Conservation (phyloP, 2,329 filamentous ascomycete genomes). For the Beauveria rudraprayagi region DNA sequence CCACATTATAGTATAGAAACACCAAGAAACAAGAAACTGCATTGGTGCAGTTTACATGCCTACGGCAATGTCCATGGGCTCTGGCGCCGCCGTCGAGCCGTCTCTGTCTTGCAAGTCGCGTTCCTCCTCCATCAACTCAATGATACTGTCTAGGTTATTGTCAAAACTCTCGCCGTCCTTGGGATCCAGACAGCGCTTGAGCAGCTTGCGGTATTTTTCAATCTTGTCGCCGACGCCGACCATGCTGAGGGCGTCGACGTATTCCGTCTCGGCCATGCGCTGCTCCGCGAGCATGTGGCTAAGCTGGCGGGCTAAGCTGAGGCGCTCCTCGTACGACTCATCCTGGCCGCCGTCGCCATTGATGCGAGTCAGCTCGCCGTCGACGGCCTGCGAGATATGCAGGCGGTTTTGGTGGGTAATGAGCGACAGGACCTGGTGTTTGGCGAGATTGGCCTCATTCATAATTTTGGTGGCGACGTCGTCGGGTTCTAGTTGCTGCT, state of each 20-base stretch:
- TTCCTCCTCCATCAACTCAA: slow-evolving; percentile 57
- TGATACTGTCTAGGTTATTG: slow-evolving; percentile 51
- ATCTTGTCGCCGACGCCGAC: slow-evolving; percentile 67
- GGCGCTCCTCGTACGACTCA: slow-evolving; percentile 45
- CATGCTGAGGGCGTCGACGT: slow-evolving; percentile 58
- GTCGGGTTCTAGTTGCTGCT: slow-evolving; percentile 46
- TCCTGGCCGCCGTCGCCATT: slow-evolving; percentile 38
- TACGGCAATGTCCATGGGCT: slow-evolving; percentile 19
- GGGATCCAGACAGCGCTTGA: slow-evolving; percentile 59
- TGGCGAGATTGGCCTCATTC: slow-evolving; percentile 42
- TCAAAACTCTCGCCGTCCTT: slow-evolving; percentile 62
- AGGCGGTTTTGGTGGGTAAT: slow-evolving; percentile 46
- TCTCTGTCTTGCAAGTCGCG: slow-evolving; percentile 36
- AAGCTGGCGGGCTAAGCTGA: slow-evolving; percentile 51
- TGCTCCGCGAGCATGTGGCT: slow-evolving; percentile 50
- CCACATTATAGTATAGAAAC: not conserved
- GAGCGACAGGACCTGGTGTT: slow-evolving; percentile 41
- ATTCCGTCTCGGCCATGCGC: slow-evolving; percentile 54
- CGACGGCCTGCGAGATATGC: slow-evolving; percentile 43
- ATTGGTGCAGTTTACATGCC: not conserved
- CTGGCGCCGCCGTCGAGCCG: slow-evolving; percentile 19
- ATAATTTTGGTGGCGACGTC: slow-evolving; percentile 42
- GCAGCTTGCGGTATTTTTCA: slow-evolving; percentile 62
- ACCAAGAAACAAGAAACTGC: not conserved
- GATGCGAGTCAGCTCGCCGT: slow-evolving; percentile 39